Base-by-base conservation (phyloP, 352 stramenopile species). In the Globisporangium lucens region DNA sequence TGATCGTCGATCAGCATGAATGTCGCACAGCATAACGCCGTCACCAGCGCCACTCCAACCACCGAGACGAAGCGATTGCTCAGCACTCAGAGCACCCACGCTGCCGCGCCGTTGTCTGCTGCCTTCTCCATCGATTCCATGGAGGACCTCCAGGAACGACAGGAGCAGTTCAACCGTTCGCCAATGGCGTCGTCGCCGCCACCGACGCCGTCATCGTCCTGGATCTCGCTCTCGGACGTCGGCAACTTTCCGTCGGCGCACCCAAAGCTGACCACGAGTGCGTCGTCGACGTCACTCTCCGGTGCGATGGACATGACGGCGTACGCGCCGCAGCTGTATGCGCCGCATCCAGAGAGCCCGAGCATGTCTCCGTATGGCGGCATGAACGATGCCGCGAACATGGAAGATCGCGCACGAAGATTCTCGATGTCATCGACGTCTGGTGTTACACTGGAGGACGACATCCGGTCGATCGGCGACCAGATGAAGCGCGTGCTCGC, bases 401-500 rank as follows among this genome's bases (percentile, higher is more conserved):
- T 52, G 30, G 61, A 72, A 57, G 61, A 68, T 38, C 64, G 70
- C 24, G 27, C 67, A 27, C 73, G 77, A 4, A 63, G 78, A 13
- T 63, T 81, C 33, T 92, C 82, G 49, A 77, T 83, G 61, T 74
- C 80, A 36, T 87, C 80, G 17, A 75, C 74, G 9, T 70, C 67
- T 24, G 73, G 74, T 57, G 74, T 87, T 65, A 72, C 84, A 53
- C 67, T 94, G 17, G 81, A 93, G 66, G 82, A 93, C 43, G 86
- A 96, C 67, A 82, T 96, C 68, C 79, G 78, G 63, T 71, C 80
- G 29, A 93, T 94, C 55, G 82, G 85, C 43, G 82, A 92, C 61
- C 85, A 92, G 73, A 90, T 94, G 80, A 80, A 90, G 73, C 85
- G 87, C 51, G 79, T 96, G 55, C 66, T 94, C 56, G 82, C 80